Evolutionary conservation across 306 rosid genomes (phyloP).

Genomic region (Canavalia ensiformis): DNA sequence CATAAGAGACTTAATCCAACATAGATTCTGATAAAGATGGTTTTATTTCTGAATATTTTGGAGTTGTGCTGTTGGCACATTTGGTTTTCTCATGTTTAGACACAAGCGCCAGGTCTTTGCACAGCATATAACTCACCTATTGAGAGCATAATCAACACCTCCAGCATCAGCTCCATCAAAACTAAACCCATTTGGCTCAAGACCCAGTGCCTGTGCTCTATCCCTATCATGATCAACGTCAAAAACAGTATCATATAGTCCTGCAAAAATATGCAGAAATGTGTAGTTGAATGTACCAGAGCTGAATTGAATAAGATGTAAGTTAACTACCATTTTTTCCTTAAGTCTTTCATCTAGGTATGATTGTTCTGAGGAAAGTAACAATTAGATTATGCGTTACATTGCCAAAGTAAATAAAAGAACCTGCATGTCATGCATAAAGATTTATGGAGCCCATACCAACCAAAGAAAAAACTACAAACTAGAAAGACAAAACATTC

Average conservation of each 20-base stretch:
- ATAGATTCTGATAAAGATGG: not conserved
- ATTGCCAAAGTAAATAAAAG: not conserved
- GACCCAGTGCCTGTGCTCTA: conserved; percentile 72
- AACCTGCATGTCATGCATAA: not conserved
- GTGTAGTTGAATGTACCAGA: conserved; percentile 17
- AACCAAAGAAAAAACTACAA: not conserved
- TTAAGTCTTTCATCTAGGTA: conserved; percentile 1
- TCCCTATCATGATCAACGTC: conserved; percentile 73
- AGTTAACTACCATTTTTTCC: not conserved
- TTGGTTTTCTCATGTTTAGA: conserved; percentile 18
- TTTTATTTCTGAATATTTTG: not conserved
- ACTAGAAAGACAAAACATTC: not conserved
- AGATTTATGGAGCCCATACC: not conserved
- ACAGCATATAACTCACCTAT: conserved; percentile 63
- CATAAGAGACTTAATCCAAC: conserved; percentile 23
- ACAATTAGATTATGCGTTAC: conserved; percentile 13
- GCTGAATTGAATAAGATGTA: not conserved
- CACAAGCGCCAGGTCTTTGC: not conserved
- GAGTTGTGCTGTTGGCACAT: conserved; percentile 5
- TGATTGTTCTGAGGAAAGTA: not conserved
- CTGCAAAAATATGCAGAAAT: conserved; percentile 46
- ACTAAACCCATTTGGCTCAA: conserved; percentile 82
- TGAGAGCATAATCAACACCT: conserved; percentile 85
- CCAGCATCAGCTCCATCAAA: conserved; percentile 82
- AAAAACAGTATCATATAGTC: conserved; percentile 85